phyloP scores from a whole-genome alignment of 2,329 filamentous ascomycete species.

The Zelopaecilomyces penicillatus region DNA sequence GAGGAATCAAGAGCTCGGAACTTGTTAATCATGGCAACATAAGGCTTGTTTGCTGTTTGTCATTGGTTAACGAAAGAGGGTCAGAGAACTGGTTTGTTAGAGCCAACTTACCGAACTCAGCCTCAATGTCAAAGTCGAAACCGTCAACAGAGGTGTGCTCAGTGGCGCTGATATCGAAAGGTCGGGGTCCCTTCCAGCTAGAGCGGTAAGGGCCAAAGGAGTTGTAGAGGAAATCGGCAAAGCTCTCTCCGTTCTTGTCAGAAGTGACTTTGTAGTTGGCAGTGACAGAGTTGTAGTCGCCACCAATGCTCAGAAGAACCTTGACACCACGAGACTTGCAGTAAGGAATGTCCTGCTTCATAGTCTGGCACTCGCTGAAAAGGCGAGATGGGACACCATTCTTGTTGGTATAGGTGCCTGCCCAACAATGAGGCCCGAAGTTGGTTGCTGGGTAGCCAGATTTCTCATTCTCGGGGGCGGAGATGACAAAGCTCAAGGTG shows the following conservation, averaged over 20 bases:
- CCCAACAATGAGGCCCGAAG: slow-evolving; percentile 31
- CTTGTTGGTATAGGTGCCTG: slow-evolving; percentile 15
- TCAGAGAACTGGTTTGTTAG: background rate
- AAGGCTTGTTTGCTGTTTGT: slow-evolving; percentile 24
- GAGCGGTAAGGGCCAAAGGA: slow-evolving; percentile 30
- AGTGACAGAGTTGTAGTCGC: slow-evolving; percentile 16
- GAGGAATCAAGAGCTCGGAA: slow-evolving; percentile 23
- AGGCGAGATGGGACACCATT: slow-evolving; percentile 20
- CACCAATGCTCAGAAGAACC: slow-evolving; percentile 34
- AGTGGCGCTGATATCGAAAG: slow-evolving; percentile 25
- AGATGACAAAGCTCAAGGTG: slow-evolving; percentile 30
- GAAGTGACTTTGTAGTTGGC: slow-evolving; percentile 27
- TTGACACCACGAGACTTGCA: slow-evolving; percentile 35
- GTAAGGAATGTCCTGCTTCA: slow-evolving; percentile 32
- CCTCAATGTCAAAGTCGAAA: slow-evolving; percentile 36
- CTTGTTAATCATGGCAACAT: slow-evolving; percentile 29
- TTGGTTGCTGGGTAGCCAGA: slow-evolving; percentile 30
- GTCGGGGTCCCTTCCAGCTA: slow-evolving; percentile 26
- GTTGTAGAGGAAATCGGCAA: slow-evolving; percentile 30
- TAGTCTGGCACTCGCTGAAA: slow-evolving; percentile 25
- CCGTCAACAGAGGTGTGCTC: slow-evolving; percentile 28
- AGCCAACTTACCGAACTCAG: slow-evolving; percentile 19
- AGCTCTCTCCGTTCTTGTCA: slow-evolving; percentile 23
- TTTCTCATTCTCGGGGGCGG: slow-evolving; percentile 26
- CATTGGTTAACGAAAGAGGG: background rate